Conservation (phyloP, 1,284 basidiomycete species). For the Rhizoctonia solani region DNA sequence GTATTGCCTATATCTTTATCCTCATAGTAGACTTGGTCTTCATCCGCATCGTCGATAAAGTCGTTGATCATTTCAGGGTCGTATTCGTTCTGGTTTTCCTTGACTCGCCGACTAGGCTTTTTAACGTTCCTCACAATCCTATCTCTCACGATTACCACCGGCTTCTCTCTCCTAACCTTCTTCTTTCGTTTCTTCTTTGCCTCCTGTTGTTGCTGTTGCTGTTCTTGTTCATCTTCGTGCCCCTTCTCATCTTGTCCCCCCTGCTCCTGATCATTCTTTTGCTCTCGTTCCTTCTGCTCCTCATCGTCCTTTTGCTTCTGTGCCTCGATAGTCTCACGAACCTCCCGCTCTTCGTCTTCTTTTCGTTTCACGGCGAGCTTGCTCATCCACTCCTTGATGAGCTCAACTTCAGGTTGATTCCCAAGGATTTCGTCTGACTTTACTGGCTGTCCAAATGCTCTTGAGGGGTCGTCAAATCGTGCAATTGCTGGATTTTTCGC, state of each 20-base stretch:
- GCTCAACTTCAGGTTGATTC: slow-evolving; percentile 73
- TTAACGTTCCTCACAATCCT: slow-evolving; percentile 37
- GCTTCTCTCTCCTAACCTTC: too few relatives aligned
- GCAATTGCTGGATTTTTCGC: slow-evolving; percentile 23
- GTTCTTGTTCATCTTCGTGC: too few relatives aligned
- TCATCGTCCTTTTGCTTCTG: slow-evolving; percentile 2
- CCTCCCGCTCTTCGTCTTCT: slow-evolving; percentile 33
- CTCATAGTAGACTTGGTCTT: too few relatives aligned
- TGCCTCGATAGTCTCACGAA: background rate
- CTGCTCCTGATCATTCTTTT: too few relatives aligned
- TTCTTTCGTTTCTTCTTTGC: slow-evolving; percentile 39
- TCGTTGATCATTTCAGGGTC: slow-evolving; percentile 41
- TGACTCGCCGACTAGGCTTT: slow-evolving; percentile 39
- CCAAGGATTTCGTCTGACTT: slow-evolving; percentile 77
- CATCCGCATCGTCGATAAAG: slow-evolving; percentile 51
- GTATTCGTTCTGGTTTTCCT: slow-evolving; percentile 40
- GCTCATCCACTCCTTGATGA: slow-evolving; percentile 81
- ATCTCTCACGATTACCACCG: slow-evolving; percentile 14
- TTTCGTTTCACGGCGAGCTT: slow-evolving; percentile 62
- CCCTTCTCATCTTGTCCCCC: too few relatives aligned
- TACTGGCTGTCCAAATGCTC: slow-evolving; percentile 52
- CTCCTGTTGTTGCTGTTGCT: too few relatives aligned
- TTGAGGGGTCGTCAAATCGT: slow-evolving; percentile 2
- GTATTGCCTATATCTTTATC: slow-evolving; percentile 61
- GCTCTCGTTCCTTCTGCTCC: slow-evolving; percentile 34